Evolutionary conservation across 2,329 filamentous ascomycete genomes (phyloP).

Genomic region (Zymoseptoria tritici): DNA sequence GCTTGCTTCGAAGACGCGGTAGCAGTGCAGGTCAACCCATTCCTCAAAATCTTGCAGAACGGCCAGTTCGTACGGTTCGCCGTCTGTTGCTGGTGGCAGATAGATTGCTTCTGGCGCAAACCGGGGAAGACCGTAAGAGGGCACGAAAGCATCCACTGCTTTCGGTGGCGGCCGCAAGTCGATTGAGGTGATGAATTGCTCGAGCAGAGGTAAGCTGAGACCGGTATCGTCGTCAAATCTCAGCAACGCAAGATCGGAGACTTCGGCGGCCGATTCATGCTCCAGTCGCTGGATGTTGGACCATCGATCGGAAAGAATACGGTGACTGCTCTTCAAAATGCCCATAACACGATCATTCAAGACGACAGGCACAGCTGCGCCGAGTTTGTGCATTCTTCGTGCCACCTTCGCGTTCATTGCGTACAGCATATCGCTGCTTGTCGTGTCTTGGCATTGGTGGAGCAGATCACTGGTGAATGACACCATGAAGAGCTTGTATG

Average conservation of each 20-base stretch:
- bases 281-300: not conserved
- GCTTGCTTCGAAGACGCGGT: not conserved
- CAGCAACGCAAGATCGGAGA: not conserved
- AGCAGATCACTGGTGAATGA: conserved; percentile 4
- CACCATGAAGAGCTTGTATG: conserved; percentile 9
- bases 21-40: conserved; percentile 10
- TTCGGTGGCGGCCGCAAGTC: not conserved
- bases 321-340: not conserved
- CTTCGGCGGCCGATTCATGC: not conserved
- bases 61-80: not conserved
- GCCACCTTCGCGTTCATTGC: conserved; percentile 8
- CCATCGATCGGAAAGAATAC: not conserved
- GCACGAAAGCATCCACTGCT: not conserved
- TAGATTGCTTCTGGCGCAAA: not conserved
- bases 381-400: conserved; percentile 5
- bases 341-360: not conserved
- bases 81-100: not conserved
- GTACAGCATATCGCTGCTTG: conserved; percentile 2
- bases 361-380: not conserved
- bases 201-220: not conserved
- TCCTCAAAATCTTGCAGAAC: conserved; percentile 15
- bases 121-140: not conserved
- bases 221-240: not conserved
- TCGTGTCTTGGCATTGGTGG: not conserved
- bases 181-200: not conserved